Evolutionary conservation across 2,329 filamentous ascomycete genomes (phyloP).

Genomic region (Sporothrix globosa): DNA sequence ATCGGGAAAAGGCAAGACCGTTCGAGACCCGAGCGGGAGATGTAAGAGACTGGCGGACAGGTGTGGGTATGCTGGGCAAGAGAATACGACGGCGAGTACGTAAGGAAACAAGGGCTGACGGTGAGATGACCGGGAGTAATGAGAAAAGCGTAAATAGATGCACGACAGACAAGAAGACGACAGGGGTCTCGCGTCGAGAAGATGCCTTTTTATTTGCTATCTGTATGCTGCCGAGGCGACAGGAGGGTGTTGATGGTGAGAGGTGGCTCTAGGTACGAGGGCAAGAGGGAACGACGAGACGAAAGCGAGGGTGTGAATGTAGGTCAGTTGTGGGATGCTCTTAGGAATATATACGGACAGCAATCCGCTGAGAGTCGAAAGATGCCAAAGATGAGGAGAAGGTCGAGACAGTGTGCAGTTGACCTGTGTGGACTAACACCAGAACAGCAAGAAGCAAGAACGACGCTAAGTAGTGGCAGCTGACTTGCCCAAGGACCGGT

Average conservation of each 20-base stretch:
- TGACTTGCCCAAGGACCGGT: constrained; percentile 1
- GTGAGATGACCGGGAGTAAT: background rate
- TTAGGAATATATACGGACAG: background rate
- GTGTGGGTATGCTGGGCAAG: background rate
- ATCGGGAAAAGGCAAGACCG: background rate
- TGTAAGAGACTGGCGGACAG: background rate
- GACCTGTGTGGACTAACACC: constrained; percentile 11
- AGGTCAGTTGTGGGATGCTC: background rate
- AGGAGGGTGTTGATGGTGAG: background rate
- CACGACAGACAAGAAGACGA: background rate
- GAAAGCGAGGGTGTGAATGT: background rate
- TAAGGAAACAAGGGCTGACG: constrained; percentile 14
- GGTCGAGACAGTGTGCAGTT: background rate
- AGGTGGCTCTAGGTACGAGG: background rate
- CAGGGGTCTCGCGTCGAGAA: background rate
- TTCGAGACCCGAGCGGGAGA: background rate
- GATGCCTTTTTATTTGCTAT: background rate
- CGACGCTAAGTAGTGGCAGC: constrained; percentile 18
- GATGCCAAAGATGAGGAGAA: constrained; percentile 13
- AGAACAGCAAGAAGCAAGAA: constrained; percentile 17
- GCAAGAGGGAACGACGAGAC: background rate
- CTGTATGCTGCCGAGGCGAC: background rate
- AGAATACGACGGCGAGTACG: background rate
- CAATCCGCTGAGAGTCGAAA: background rate
- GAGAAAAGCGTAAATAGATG: background rate